Conservation (phyloP, 176 grass and related monocot genomes). For the Cymbopogon citratus region DNA sequence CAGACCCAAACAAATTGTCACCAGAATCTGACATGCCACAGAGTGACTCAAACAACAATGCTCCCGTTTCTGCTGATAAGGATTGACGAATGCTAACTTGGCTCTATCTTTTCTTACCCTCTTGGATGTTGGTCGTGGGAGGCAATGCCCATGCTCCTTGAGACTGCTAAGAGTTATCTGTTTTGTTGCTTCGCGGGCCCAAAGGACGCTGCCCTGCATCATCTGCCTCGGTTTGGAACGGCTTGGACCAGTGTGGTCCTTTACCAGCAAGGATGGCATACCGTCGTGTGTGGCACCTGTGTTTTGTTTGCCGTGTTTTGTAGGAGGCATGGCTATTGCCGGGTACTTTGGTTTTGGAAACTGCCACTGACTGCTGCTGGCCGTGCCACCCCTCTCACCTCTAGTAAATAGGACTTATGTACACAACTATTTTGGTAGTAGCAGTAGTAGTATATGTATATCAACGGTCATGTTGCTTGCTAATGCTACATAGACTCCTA, state of each 20-base stretch:
- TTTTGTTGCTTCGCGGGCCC: conserved; percentile 18
- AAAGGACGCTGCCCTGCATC: conserved; percentile 16
- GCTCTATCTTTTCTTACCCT: background rate
- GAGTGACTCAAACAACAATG: conserved; percentile 22
- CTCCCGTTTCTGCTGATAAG: conserved; percentile 24
- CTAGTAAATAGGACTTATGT: conserved; percentile 38
- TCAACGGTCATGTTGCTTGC: conserved; percentile 15
- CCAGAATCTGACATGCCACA: conserved; percentile 25
- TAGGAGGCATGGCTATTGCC: conserved; percentile 18
- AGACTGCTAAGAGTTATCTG: conserved; percentile 35
- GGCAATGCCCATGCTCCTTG: conserved; percentile 33
- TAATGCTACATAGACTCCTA: background rate
- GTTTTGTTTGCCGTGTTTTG: conserved; percentile 27
- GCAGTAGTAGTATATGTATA: conserved; percentile 2
- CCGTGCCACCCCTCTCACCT: background rate
- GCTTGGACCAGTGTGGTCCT: conserved; percentile 18
- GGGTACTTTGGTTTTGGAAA: conserved; percentile 10
- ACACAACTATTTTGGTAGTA: conserved; percentile 6
- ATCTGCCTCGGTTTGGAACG: conserved; percentile 12
- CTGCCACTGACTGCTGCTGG: background rate
- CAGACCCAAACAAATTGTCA: conserved; percentile 30
- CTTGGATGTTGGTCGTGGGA: conserved; percentile 34
- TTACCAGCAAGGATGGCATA: conserved; percentile 18
- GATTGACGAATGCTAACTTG: conserved; percentile 44
- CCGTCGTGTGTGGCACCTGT: conserved; percentile 4